These are phyloP conservation scores for Quercus robur DNA, from an alignment of 306 rosid genomes.

Conservation along the genomic window DNA sequence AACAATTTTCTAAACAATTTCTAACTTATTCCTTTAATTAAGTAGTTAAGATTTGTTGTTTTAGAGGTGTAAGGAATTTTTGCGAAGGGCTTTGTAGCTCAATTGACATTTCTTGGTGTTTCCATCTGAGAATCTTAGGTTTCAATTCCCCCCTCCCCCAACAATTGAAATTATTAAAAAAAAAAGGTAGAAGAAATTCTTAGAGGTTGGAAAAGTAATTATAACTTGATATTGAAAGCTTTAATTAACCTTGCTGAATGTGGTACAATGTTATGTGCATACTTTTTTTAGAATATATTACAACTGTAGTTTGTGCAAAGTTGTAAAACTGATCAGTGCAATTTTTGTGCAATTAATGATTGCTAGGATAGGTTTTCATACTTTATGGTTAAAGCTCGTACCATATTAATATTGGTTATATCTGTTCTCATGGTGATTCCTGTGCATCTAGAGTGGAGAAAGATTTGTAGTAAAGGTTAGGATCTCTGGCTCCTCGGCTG, in stretches of 20 bases:
- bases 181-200: background rate
- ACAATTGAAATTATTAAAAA: too few relatives aligned
- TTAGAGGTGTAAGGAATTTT: background rate
- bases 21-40: background rate
- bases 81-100: background rate
- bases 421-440: slow-evolving; percentile 23
- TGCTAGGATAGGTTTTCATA: background rate
- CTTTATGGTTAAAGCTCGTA: background rate
- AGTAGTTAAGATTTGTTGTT: background rate
- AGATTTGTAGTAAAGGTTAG: slow-evolving; percentile 62
- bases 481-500: slow-evolving; percentile 64
- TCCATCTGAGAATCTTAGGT: too few relatives aligned
- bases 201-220: background rate
- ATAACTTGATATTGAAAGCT: background rate
- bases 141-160: too few relatives aligned
- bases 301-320: background rate
- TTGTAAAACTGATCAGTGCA: background rate
- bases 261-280: background rate
- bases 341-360: background rate
- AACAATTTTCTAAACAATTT: background rate
- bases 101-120: too few relatives aligned
- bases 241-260: background rate
- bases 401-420: background rate
- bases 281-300: background rate
- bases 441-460: slow-evolving; percentile 66